Conservation (phyloP, 2,329 filamentous ascomycete species). For the Beauveria medogensis region DNA sequence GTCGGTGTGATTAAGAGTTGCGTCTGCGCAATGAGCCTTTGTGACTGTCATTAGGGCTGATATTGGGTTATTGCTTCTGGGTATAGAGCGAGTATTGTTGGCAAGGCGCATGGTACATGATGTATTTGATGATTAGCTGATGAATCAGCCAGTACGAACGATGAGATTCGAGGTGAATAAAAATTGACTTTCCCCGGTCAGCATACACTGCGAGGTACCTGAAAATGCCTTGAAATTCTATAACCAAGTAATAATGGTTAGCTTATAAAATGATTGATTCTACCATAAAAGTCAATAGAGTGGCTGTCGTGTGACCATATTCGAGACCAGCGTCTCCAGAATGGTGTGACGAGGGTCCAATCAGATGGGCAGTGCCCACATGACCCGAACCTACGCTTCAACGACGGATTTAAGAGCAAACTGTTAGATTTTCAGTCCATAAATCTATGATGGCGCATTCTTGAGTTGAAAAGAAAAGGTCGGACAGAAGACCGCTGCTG, state of each 20-base stretch:
- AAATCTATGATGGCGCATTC: neutral
- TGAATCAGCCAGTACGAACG: neutral
- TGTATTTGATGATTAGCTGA: neutral
- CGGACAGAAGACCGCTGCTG: neutral
- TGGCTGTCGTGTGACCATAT: neutral
- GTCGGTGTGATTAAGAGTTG: neutral
- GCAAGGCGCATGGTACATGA: conserved; percentile 1
- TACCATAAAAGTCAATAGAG: neutral
- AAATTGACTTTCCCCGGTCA: neutral
- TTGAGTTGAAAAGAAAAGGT: neutral
- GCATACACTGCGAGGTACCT: neutral
- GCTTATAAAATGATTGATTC: neutral
- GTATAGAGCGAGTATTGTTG: neutral
- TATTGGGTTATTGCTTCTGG: neutral
- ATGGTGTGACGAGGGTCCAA: neutral
- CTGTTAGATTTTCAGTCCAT: too few species aligned
- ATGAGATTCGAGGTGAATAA: neutral
- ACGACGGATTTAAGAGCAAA: too few species aligned
- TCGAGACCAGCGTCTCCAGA: neutral
- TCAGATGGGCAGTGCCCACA: too few species aligned
- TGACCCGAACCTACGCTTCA: too few species aligned
- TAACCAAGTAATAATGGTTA: neutral
- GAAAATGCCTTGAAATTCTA: neutral
- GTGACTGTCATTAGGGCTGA: neutral
- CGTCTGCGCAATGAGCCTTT: neutral